Base-by-base conservation (phyloP, 257 asterid species). In the Lycium barbarum region DNA sequence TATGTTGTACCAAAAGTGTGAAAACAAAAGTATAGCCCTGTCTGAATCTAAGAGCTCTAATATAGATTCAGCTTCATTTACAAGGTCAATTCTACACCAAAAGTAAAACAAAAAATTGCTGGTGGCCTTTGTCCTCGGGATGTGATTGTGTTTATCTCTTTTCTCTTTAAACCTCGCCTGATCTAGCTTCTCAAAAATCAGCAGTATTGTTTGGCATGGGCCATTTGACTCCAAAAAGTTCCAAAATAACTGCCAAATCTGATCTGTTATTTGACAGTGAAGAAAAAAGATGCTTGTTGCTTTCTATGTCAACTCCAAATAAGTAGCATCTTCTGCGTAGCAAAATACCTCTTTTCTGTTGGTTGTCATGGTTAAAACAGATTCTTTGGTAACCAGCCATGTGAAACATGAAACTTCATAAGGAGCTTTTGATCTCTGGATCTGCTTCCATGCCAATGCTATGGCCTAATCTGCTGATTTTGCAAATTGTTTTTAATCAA, bases 161-260 rank as follows among this genome's bases (percentile, higher is more conserved):
- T 38, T 70, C 33, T 70, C 79, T 17, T 36, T 70, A 17, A 70
- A 70, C 54, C 78, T 9, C 8, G 15, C 33, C 54, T 40, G 54
- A 40, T 40, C 47, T 33, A 38, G 79, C 54, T 70, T 40, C 79
- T 70, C 54, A 70, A 70, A 70, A 40, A 40, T 70, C 79, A 40
- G 54, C 54, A 70, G 54, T 70, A 33, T 70, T 70, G 79, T 70
- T 70, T 70, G 15, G 79, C 33, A 38, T 40, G 79, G 54, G 11
- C 15, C 33, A 70, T 17, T 15, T 38, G 54, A 70, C 54, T 38
- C 54, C 54, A 40, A 70, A 53, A 70, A 17, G 54, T 38, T 70
- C 78, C 51, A 68, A 38, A 68, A 68, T 15, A 68, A 51, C 53
- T 68, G n/a, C 26, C 53, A 68, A 68, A 68, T 68, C 53, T 68